Evolutionary conservation across 495 filamentous ascomycete genomes (phyloP).

Genomic region (Bacidia rubella): DNA sequence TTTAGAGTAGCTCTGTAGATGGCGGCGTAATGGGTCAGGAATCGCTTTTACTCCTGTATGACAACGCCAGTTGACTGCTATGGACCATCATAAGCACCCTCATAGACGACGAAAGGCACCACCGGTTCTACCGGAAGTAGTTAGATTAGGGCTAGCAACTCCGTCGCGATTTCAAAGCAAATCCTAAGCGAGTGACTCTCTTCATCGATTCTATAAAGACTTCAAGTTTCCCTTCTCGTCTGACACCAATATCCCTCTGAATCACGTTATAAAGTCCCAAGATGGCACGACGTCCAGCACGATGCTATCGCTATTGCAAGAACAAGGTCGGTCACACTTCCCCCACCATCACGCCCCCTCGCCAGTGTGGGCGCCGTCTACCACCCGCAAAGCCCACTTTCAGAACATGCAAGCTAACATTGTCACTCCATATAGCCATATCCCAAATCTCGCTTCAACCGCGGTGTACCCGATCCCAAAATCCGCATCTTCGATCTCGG

Average conservation of each 20-base stretch:
- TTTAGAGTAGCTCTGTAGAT: too few species aligned
- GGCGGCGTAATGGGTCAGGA: too few species aligned
- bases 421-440: slow-evolving; percentile 53
- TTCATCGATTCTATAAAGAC: neutral
- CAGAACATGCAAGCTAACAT: slow-evolving; percentile 21
- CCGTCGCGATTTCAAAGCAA: slow-evolving; percentile 15
- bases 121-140: too few species aligned
- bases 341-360: neutral
- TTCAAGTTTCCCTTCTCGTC: too few species aligned
- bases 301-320: slow-evolving; percentile 99
- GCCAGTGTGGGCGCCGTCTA: neutral
- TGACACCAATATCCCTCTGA: too few species aligned
- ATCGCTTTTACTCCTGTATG: too few species aligned
- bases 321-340: slow-evolving; percentile 74
- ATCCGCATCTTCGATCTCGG: slow-evolving; percentile 99
- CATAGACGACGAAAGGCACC: too few species aligned
- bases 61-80: too few species aligned
- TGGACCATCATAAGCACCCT: too few species aligned
- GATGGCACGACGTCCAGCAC: slow-evolving; percentile 96
- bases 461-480: slow-evolving; percentile 99
- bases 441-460: slow-evolving; percentile 99
- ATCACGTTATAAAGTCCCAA: slow-evolving; percentile 38
- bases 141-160: too few species aligned
- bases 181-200: slow-evolving; percentile 4
- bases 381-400: neutral